Evolutionary conservation across 2,329 filamentous ascomycete species (phyloP).

Genomic region (Dendrostoma leiphaemia): DNA sequence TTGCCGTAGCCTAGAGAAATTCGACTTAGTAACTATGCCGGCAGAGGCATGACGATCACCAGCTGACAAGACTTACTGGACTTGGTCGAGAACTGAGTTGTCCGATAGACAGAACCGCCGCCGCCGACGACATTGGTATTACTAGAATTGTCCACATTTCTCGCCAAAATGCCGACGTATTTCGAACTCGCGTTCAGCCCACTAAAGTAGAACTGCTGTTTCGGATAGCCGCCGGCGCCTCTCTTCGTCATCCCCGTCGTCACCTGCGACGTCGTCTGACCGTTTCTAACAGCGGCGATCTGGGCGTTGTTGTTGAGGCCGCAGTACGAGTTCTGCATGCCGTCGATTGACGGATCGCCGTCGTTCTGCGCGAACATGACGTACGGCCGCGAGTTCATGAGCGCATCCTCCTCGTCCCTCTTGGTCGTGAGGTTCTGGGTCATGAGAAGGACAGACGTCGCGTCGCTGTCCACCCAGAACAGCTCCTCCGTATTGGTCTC

Average conservation of each 20-base stretch:
- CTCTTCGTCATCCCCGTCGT: constrained; percentile 67
- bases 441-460: constrained; percentile 72
- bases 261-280: constrained; percentile 45
- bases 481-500: constrained; percentile 45
- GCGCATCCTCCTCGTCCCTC: constrained; percentile 50
- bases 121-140: constrained; percentile 52
- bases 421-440: constrained; percentile 69
- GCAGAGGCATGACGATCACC: background rate
- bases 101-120: constrained; percentile 73
- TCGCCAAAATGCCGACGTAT: constrained; percentile 74
- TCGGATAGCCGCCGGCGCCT: constrained; percentile 65
- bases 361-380: constrained; percentile 71
- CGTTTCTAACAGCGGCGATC: constrained; percentile 56
- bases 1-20: constrained; percentile 62
- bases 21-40: background rate
- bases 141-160: constrained; percentile 51
- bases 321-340: constrained; percentile 78
- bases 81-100: constrained; percentile 76
- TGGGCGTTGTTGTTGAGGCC: constrained; percentile 68
- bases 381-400: constrained; percentile 62
- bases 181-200: constrained; percentile 68
- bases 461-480: constrained; percentile 83
- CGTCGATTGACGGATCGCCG: constrained; percentile 59
- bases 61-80: constrained; percentile 51
- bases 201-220: constrained; percentile 84